Conservation (phyloP, 805 yeast genomes). For the Zygotorulaspora chibaensis region DNA sequence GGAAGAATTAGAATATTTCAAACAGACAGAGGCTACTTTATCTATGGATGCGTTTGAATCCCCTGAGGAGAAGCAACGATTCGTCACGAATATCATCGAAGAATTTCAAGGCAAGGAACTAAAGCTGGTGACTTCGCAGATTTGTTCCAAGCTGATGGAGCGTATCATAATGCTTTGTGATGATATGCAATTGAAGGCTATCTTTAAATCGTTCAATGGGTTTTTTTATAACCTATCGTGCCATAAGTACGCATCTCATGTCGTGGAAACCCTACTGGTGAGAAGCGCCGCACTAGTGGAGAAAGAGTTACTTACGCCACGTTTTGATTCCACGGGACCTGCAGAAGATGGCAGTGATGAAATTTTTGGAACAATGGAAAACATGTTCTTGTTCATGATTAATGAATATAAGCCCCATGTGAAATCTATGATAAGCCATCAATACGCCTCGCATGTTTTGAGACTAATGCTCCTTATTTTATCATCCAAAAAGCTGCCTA, state of each 20-base stretch:
- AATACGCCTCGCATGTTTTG: conserved; percentile 84
- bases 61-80: conserved; percentile 67
- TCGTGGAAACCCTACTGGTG: conserved; percentile 78
- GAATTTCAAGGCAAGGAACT: conserved; percentile 88
- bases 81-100: conserved; percentile 72
- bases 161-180: conserved; percentile 67
- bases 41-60: conserved; percentile 73
- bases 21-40: conserved; percentile 83
- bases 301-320: conserved; percentile 55
- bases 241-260: conserved; percentile 92
- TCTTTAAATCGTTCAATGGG: conserved; percentile 67
- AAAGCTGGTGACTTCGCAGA: conserved; percentile 88
- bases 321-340: conserved; percentile 33
- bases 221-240: conserved; percentile 71
- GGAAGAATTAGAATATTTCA: conserved; percentile 83
- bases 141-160: conserved; percentile 90
- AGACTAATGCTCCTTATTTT: conserved; percentile 66
- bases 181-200: conserved; percentile 57
- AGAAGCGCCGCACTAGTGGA: conserved; percentile 72
- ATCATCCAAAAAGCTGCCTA: conserved; percentile 75
- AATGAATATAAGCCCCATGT: conserved; percentile 62
- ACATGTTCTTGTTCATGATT: conserved; percentile 57
- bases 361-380: conserved; percentile 56
- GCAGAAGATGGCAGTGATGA: conserved; percentile 36
- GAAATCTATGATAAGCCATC: conserved; percentile 59